Conservation (phyloP, 352 stramenopile species). For the Phytophthora cajani region DNA sequence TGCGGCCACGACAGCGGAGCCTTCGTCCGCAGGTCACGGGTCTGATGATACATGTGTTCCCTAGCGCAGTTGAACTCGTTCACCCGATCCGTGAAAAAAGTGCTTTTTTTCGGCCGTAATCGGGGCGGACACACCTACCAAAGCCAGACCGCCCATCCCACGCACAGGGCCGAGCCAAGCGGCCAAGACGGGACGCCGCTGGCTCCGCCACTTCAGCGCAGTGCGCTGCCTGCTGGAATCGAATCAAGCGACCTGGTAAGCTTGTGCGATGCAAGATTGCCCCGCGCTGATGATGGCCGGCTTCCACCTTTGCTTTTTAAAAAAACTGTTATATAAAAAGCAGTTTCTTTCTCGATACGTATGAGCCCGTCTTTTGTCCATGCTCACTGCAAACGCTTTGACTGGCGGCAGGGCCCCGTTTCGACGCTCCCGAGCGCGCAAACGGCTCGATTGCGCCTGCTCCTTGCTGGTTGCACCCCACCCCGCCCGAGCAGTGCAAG, state of each 20-base stretch:
- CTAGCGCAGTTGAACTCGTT: neutral
- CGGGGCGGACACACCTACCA: conserved; percentile 28
- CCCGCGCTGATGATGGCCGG: conserved; percentile 17
- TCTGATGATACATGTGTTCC: neutral
- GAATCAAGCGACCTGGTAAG: conserved; percentile 1
- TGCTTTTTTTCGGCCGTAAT: conserved; percentile 27
- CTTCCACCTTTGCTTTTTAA: conserved; percentile 5
- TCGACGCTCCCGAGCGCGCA: conserved; percentile 9
- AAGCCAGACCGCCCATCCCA: conserved; percentile 18
- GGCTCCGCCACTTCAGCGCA: neutral
- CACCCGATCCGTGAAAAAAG: conserved; percentile 11
- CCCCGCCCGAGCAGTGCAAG: conserved; percentile 29
- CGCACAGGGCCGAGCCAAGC: neutral
- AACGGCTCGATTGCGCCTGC: conserved; percentile 28
- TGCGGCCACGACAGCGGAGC: neutral
- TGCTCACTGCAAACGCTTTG: conserved; percentile 10
- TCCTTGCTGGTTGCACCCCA: conserved; percentile 23
- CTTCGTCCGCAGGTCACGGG: neutral
- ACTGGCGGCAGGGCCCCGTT: conserved; percentile 20
- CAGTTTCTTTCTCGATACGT: conserved; percentile 22
- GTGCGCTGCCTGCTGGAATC: neutral
- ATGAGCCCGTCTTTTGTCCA: conserved; percentile 11
- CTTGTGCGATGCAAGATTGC: conserved; percentile 18
- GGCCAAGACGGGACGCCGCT: neutral
- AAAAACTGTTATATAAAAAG: conserved; percentile 12